Evolutionary conservation across 257 asterid genomes (phyloP).

Genomic region (Jacaranda copaia): DNA sequence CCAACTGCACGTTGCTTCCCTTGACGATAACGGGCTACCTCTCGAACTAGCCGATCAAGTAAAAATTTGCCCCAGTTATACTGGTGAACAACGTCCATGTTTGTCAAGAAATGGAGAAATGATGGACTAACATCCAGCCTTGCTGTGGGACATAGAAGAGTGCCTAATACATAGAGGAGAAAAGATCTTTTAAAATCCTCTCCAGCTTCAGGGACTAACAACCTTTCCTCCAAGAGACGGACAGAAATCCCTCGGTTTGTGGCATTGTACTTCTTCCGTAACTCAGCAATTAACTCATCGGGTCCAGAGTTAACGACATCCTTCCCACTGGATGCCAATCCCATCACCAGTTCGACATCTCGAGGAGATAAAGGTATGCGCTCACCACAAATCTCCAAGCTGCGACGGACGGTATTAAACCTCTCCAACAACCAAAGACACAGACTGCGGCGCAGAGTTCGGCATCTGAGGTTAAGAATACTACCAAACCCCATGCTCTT

Average conservation of each 20-base stretch:
- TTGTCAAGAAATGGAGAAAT: slow-evolving; percentile 88
- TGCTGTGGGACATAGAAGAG: slow-evolving; percentile 95
- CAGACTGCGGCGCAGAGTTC: slow-evolving; percentile 90
- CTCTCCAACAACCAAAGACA: slow-evolving; percentile 95
- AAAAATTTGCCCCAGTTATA: slow-evolving; percentile 98
- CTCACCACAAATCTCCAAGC: slow-evolving; percentile 92
- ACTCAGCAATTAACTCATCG: slow-evolving; percentile 79
- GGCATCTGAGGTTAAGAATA: slow-evolving; percentile 89
- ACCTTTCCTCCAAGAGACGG: slow-evolving; percentile 84
- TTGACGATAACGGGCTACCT: slow-evolving; percentile 96
- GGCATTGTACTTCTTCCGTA: slow-evolving; percentile 88
- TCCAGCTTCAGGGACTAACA: slow-evolving; percentile 92
- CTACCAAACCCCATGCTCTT: slow-evolving; percentile 98
- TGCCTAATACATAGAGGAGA: slow-evolving; percentile 92
- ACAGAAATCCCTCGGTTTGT: slow-evolving; percentile 96
- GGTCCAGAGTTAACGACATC: slow-evolving; percentile 97
- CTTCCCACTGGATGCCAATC: slow-evolving; percentile 88
- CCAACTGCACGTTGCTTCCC: slow-evolving; percentile 99
- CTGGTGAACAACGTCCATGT: slow-evolving; percentile 91
- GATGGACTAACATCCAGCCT: slow-evolving; percentile 98
- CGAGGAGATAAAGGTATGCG: slow-evolving; percentile 90
- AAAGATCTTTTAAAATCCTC: slow-evolving; percentile 97
- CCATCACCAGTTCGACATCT: slow-evolving; percentile 98
- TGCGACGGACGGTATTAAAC: slow-evolving; percentile 86
- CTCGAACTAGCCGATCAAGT: slow-evolving; percentile 94